phyloP scores from a whole-genome alignment of 1,139 yeast species.

The Magnusiomyces fungicola region DNA sequence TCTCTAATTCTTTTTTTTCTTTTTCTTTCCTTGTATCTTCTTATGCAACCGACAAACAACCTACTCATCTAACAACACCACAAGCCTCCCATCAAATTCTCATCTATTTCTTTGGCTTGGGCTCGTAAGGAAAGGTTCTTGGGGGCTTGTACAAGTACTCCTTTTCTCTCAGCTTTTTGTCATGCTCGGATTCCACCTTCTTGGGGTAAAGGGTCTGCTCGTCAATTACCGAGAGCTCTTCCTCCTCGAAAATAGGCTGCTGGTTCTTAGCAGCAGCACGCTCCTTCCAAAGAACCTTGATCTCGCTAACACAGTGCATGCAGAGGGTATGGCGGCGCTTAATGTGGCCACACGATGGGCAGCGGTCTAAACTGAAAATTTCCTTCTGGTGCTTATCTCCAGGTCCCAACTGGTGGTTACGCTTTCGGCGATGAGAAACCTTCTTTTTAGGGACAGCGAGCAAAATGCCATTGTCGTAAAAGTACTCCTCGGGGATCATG shows the following conservation, averaged over 20 bases:
- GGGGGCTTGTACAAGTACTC: slow-evolving; percentile 62
- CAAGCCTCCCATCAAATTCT: too few relatives aligned
- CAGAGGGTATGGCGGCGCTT: slow-evolving; percentile 87
- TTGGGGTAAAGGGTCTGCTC: slow-evolving; percentile 66
- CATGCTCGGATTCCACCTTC: slow-evolving; percentile 48
- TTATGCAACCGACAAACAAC: too few relatives aligned
- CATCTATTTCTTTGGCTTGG: too few relatives aligned
- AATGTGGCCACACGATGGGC: slow-evolving; percentile 93
- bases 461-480: slow-evolving; percentile 45
- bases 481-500: slow-evolving; percentile 11
- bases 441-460: slow-evolving; percentile 93
- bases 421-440: slow-evolving; percentile 75
- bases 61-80: too few relatives aligned
- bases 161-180: slow-evolving; percentile 45
- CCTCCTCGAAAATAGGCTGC: slow-evolving; percentile 31
- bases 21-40: too few relatives aligned
- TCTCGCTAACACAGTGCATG: slow-evolving; percentile 85
- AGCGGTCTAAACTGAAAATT: slow-evolving; percentile 69
- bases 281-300: slow-evolving; percentile 63
- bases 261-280: slow-evolving; percentile 25
- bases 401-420: slow-evolving; percentile 76
- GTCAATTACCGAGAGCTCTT: slow-evolving; percentile 50
- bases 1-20: too few relatives aligned
- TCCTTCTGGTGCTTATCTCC: slow-evolving; percentile 75
- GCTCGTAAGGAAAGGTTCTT: slow-evolving; percentile 47